phyloP scores from a whole-genome alignment of 805 yeast genomes.

The Saccharomycopsis malanga region DNA sequence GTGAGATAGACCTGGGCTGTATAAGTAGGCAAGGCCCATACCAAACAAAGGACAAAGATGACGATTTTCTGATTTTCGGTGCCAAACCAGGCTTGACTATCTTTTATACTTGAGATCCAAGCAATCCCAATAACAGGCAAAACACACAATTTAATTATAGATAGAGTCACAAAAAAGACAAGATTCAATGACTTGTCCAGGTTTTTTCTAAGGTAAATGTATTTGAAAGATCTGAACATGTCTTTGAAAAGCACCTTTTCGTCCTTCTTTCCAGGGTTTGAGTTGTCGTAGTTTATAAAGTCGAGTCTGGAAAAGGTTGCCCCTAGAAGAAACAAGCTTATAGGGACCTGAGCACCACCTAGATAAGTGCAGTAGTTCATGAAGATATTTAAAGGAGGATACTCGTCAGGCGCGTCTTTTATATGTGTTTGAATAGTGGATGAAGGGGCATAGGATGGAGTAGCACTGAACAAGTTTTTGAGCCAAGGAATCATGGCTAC shows the following conservation, averaged over 20 bases:
- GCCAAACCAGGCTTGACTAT: constrained; percentile 11
- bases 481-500: constrained; percentile 83
- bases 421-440: constrained; percentile 31
- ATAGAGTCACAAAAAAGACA: constrained; percentile 34
- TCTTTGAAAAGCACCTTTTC: neutral
- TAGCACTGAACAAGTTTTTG: constrained; percentile 55
- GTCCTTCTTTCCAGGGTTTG: neutral
- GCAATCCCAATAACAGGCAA: constrained; percentile 75
- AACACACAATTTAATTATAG: constrained; percentile 51
- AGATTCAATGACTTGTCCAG: neutral
- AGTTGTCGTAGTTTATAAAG: constrained; percentile 6
- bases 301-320: constrained; percentile 77
- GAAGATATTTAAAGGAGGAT: constrained; percentile 76
- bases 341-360: constrained; percentile 82
- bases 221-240: neutral
- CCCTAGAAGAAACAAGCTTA: constrained; percentile 75
- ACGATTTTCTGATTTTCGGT: constrained; percentile 31
- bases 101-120: constrained; percentile 53
- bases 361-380: constrained; percentile 76
- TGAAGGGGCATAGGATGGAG: constrained; percentile 29
- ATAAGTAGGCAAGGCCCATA: constrained; percentile 79
- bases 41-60: constrained; percentile 62
- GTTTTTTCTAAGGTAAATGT: neutral
- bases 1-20: constrained; percentile 84
- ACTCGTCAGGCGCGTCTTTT: constrained; percentile 74